Conservation (phyloP, 2,329 filamentous ascomycete species). For the Colletotrichum costaricense region DNA sequence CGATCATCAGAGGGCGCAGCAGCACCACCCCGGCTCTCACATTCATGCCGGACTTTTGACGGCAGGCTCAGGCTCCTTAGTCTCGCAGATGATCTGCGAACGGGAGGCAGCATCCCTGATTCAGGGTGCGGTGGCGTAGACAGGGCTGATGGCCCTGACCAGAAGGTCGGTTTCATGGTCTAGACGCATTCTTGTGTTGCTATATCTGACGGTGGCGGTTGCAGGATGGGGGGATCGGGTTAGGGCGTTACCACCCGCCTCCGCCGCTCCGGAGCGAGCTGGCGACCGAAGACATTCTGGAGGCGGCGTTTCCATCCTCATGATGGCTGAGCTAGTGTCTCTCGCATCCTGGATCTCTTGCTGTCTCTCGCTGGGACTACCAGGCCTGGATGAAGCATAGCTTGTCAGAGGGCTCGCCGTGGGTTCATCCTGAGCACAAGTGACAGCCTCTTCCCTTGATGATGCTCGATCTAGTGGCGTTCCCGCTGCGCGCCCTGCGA, state of each 20-base stretch:
- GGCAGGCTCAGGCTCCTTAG: not conserved
- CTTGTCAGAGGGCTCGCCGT: slow-evolving; percentile 8
- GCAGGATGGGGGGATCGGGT: slow-evolving; percentile 6
- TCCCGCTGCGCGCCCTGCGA: not conserved
- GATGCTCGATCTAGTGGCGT: not conserved
- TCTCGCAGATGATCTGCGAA: not conserved
- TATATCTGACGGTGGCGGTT: slow-evolving; percentile 18
- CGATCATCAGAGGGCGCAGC: slow-evolving; percentile 24
- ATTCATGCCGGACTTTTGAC: slow-evolving; percentile 5
- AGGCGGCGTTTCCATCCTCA: not conserved
- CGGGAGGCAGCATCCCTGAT: not conserved
- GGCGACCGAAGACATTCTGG: not conserved
- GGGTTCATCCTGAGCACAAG: slow-evolving; percentile 22
- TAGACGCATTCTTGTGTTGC: slow-evolving; percentile 10
- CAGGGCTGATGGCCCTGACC: slow-evolving; percentile 10
- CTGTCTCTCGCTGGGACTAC: slow-evolving; percentile 1
- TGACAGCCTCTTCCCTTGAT: not conserved
- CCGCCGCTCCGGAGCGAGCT: not conserved
- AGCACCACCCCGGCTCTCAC: not conserved
- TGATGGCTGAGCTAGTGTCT: not conserved
- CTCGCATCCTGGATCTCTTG: not conserved
- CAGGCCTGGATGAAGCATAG: slow-evolving; percentile 21
- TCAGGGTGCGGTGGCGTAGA: not conserved
- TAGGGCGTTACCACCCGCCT: slow-evolving; percentile 2
- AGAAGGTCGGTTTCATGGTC: not conserved